Conservation (phyloP, 2,329 filamentous ascomycete genomes). For the Sclerotinia sclerotiorum region DNA sequence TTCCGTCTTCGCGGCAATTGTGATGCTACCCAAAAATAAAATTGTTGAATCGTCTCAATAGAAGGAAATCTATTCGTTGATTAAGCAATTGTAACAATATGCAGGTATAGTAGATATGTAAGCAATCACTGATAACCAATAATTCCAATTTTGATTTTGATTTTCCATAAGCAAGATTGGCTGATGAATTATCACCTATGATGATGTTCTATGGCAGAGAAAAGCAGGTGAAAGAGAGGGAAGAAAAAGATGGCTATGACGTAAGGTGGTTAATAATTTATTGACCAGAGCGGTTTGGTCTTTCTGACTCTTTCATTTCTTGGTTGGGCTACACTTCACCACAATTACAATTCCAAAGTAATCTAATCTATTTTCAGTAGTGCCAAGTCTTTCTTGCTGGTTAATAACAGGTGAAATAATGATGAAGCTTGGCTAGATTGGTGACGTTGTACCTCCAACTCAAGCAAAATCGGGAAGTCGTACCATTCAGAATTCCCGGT, state of each 20-base stretch:
- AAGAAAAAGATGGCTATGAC: background rate
- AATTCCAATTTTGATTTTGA: background rate
- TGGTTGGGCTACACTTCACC: conserved; percentile 13
- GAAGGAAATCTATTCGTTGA: background rate
- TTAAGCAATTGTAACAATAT: background rate
- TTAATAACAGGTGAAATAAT: background rate
- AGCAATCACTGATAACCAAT: background rate
- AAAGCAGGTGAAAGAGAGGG: background rate
- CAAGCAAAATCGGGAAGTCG: conserved; percentile 8
- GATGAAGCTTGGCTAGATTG: background rate
- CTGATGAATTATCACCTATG: background rate
- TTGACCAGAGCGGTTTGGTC: background rate
- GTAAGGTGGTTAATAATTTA: background rate
- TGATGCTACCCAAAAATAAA: background rate
- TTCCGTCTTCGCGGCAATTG: background rate
- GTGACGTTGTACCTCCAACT: conserved; percentile 11
- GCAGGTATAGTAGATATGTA: background rate
- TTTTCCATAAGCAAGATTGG: background rate
- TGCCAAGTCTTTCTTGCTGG: conserved; percentile 7
- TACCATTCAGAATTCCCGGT: conserved; percentile 1
- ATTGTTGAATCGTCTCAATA: background rate
- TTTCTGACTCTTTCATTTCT: background rate
- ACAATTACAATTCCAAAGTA: background rate
- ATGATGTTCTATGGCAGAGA: background rate
- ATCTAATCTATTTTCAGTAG: conserved; percentile 1